Evolutionary conservation across 805 yeast genomes (phyloP).

Genomic region (Suhomyces canberraensis): DNA sequence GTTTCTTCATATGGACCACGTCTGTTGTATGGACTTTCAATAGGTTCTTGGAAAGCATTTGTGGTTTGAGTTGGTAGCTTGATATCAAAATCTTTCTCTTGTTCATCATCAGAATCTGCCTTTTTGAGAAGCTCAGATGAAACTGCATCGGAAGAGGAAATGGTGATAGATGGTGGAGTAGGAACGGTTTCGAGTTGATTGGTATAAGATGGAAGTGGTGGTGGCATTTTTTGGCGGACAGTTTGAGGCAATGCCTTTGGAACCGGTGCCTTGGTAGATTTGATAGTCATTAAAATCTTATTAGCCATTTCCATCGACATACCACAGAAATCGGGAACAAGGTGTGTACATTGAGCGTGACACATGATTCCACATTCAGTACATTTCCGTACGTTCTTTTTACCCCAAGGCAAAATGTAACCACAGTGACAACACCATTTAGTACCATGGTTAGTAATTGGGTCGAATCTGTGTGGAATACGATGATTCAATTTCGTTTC

Average conservation of each 20-base stretch:
- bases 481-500: conserved; percentile 88
- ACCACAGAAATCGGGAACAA: conserved; percentile 98
- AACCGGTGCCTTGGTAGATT: conserved; percentile 49
- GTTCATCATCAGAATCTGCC: conserved; percentile 17
- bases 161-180: conserved; percentile 7
- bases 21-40: conserved; percentile 23
- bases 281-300: conserved; percentile 79
- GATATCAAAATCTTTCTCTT: conserved; percentile 16
- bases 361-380: conserved; percentile 93
- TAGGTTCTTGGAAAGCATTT: conserved; percentile 25
- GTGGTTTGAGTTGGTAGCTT: conserved; percentile 30
- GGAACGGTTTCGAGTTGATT: conserved; percentile 1
- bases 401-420: conserved; percentile 91
- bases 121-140: conserved; percentile 7
- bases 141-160: conserved; percentile 2
- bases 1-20: conserved; percentile 16
- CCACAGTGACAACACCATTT: conserved; percentile 99
- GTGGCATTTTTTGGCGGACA: conserved; percentile 5
- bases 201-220: background rate
- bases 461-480: conserved; percentile 94
- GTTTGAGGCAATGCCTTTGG: conserved; percentile 7
- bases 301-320: conserved; percentile 98
- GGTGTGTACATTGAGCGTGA: conserved; percentile 80
- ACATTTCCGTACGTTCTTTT: conserved; percentile 89
- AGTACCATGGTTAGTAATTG: conserved; percentile 89